Base-by-base conservation (phyloP, 1,139 yeast species). In the Casaregolazyma lundiana region DNA sequence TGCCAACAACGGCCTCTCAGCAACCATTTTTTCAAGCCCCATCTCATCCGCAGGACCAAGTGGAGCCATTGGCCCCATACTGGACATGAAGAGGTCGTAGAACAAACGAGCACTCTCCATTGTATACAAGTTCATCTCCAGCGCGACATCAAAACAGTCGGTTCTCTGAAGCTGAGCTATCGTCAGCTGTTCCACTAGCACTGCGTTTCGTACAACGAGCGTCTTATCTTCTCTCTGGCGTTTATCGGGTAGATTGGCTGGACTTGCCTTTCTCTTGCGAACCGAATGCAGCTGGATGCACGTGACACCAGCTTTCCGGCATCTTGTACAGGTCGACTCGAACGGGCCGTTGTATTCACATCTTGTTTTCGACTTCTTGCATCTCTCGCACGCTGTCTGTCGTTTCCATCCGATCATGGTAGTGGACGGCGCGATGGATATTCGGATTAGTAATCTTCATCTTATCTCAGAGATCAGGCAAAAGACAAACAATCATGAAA, bases 321-420 rank as follows among this genome's bases (percentile, higher is more conserved):
- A 78, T 46, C 81, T 57, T 24, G 66, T 67, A 58, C 83, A 78
- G 9, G 76, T 58, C 30, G 60, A 59, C 50, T 63, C 68, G 9
- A 60, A 55, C 0, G 80, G 80, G 50, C 71, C 72, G 26, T 73
- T 76, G 57, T 72, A 78, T 4, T 71, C 71, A 57, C 84, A 78
- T 51, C 77, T 70, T 71, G 76, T 74, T 55, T 78, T 78, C 26
- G 77, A 64, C 38, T 81, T 58, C 50, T 77, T 76, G 53, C 84
- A 78, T 47, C 82, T 61, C 6, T 80, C 80, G 62, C 84, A 78
- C 1, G 82, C 81, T 46, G 77, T 65, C 13, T 29, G 32, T 4
- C 45, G 45, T 15, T 35, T 35, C 45, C 45, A 42, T 16, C 37
- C 36, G n/a, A 40, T 40, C 43, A 40, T 40, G 6, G 15, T 26